phyloP scores from a whole-genome alignment of 345 rosid genomes.

The Citrus hindsii region DNA sequence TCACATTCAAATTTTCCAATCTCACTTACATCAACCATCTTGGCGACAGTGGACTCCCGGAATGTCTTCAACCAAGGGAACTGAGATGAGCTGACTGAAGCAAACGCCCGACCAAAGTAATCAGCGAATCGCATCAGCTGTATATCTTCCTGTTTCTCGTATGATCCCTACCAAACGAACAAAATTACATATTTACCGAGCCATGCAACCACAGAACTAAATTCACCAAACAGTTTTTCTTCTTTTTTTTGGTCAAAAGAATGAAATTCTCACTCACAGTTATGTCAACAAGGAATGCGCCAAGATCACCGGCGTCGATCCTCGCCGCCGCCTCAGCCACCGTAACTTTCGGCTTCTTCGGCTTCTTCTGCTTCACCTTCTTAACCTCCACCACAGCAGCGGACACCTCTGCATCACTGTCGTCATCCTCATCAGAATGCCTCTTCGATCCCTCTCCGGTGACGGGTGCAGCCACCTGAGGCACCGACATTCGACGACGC shows the following conservation, averaged over 20 bases:
- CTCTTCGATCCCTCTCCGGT: slow-evolving; percentile 32
- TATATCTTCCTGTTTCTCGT: slow-evolving; percentile 63
- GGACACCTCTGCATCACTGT: slow-evolving; percentile 25
- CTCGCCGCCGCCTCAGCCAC: slow-evolving; percentile 59
- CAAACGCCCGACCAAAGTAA: slow-evolving; percentile 68
- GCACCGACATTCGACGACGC: slow-evolving; percentile 38
- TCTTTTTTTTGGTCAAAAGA: not conserved
- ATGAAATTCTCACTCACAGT: slow-evolving; percentile 33
- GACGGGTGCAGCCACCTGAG: slow-evolving; percentile 18
- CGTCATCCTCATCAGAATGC: slow-evolving; percentile 44
- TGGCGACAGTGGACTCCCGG: slow-evolving; percentile 53
- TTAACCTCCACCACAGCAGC: slow-evolving; percentile 33
- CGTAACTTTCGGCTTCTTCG: slow-evolving; percentile 64
- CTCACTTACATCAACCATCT: slow-evolving; percentile 56
- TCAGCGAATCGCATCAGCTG: slow-evolving; percentile 74
- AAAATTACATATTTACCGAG: not conserved
- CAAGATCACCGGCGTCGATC: slow-evolving; percentile 52
- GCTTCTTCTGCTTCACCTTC: slow-evolving; percentile 55
- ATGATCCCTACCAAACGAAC: slow-evolving; percentile 36
- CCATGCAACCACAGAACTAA: not conserved
- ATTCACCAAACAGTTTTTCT: not conserved
- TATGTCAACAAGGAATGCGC: slow-evolving; percentile 51
- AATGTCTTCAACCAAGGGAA: slow-evolving; percentile 76
- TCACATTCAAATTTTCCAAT: not conserved
- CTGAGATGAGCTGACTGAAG: slow-evolving; percentile 51